Evolutionary conservation across 78 protist species (phyloP).

Genomic region (Chrysochromulina parva): DNA sequence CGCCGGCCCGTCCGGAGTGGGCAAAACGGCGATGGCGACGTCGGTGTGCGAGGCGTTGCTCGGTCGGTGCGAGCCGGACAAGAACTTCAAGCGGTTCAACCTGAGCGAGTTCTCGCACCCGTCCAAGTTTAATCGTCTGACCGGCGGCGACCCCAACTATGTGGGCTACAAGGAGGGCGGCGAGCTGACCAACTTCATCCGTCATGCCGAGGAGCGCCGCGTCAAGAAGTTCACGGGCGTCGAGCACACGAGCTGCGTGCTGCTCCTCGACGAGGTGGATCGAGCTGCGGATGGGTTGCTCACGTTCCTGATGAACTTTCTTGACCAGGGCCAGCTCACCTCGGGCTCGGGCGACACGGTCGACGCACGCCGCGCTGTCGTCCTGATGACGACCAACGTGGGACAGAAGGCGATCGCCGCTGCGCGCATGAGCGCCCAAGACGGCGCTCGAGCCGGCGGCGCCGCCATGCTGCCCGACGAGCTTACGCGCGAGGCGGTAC

Average conservation of each 20-base stretch:
- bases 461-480: not conserved
- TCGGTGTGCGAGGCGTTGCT: constrained; percentile 88
- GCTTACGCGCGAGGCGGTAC: not conserved
- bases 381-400: not conserved
- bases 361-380: not conserved
- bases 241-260: not conserved
- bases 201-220: constrained; percentile 17
- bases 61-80: constrained; percentile 62
- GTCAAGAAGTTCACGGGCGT: not conserved
- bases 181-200: constrained; percentile 59
- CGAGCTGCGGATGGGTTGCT: constrained; percentile 10
- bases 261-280: constrained; percentile 10
- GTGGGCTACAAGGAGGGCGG: constrained; percentile 77
- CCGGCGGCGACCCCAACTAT: constrained; percentile 67
- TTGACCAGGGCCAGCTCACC: not conserved
- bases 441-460: no score
- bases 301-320: constrained; percentile 15
- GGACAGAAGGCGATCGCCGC: not conserved
- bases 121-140: constrained; percentile 41
- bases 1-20: constrained; percentile 92
- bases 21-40: constrained; percentile 94
- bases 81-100: constrained; percentile 65
- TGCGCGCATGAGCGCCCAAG: not conserved
- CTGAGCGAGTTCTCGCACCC: constrained; percentile 39
- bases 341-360: not conserved